Evolutionary conservation across 225 moss, liverwort and hornwort genomes (phyloP), one percentile per base, ranked within the genome.

Genomic region (Neckera pumila): DNA sequence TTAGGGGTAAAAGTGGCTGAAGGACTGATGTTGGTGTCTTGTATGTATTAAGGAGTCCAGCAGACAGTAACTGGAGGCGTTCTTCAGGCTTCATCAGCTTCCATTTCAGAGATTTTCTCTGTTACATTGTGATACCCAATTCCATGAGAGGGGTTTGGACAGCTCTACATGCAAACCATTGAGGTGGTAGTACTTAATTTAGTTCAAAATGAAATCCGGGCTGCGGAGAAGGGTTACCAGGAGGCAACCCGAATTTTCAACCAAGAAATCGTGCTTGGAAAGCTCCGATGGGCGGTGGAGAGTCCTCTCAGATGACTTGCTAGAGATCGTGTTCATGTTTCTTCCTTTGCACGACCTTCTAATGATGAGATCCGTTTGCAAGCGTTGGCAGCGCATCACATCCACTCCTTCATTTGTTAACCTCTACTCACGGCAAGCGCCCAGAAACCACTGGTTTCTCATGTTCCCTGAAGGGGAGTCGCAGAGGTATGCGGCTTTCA

Each of bases 391-490:
- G 45, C 85, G 87, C 73, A 70, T 93, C 80, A 89, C 91, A 9
- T 91, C 89, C 79, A 71, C 91, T 21, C 19, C 89, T 31, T 84
- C 89, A 34, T 93, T 93, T 42, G 45, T 89, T 21, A 42, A 38
- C 27, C 83, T 87, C 57, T 85, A 89, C 83, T 91, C 92, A 23
- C 79, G 53, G 4, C 82, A 21, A 56, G 87, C 87, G 40, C 89
- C 90, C 7, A 13, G 82, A 26, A 91, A 87, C 72, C 91, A 84
- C 59, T 93, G 91, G 91, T 89, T 89, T 38, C 91, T 92, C 60
- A 92, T 92, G 92, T 92, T 92, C 9, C 90, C 90, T 36, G 90
- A 90, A 84, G 92, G 92, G 15, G 88, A 92, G 61, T 88, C 86
- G 17, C 92, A 88, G 76, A 58, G 88, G 66, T 90, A 88, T 47